These are phyloP conservation scores for Cercospora brassicicola DNA, from an alignment of 2,329 filamentous ascomycete species.

Conservation along the genomic window DNA sequence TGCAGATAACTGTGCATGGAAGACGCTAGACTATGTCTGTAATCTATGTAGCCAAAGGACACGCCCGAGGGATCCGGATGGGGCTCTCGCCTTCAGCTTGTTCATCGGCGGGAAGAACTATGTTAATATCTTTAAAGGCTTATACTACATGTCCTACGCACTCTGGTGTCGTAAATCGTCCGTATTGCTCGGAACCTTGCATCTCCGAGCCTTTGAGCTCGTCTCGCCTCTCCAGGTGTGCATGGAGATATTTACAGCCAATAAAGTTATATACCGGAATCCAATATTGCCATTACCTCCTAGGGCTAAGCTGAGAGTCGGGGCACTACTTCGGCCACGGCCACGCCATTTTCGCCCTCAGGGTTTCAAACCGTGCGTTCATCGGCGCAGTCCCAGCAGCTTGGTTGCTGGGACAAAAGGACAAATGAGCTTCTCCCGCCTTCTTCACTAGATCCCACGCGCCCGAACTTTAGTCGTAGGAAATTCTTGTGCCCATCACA, in stretches of 20 bases:
- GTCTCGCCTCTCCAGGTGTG: not conserved
- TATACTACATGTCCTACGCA: not conserved
- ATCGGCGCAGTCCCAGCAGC: conserved; percentile 11
- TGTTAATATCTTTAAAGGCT: not conserved
- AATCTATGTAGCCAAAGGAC: not conserved
- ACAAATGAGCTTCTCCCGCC: conserved; percentile 11
- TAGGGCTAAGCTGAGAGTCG: not conserved
- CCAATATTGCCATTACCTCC: not conserved
- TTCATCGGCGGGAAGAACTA: not conserved
- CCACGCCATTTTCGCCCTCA: not conserved
- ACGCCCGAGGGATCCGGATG: not conserved
- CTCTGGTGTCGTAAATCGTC: not conserved
- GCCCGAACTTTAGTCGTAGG: not conserved
- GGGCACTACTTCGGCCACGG: not conserved
- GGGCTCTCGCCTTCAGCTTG: not conserved
- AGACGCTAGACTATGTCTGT: not conserved
- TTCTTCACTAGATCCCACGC: conserved; percentile 2
- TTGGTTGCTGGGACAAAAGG: conserved; percentile 8
- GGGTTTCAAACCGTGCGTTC: not conserved
- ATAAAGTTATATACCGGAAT: not conserved
- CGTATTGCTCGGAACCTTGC: not conserved
- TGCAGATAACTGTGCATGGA: not conserved
- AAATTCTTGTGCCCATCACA: not conserved
- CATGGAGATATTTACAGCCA: not conserved
- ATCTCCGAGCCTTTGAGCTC: not conserved